Evolutionary conservation across 202 grass and related monocot genomes (phyloP).

Genomic region (Zoysia matrella): DNA sequence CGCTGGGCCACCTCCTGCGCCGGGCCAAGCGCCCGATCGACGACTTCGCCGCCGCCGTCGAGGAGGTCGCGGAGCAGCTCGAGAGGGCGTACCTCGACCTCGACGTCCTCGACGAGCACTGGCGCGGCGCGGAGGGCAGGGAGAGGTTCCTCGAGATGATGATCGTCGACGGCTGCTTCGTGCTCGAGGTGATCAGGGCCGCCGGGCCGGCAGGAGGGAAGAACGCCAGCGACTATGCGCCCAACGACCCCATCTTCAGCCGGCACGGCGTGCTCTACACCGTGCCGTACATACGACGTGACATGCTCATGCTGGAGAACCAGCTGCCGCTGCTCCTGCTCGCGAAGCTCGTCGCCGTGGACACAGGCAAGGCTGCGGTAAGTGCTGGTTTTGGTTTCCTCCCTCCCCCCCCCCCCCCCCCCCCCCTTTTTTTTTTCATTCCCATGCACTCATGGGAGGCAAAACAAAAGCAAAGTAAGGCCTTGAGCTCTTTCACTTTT

Average conservation of each 20-base stretch:
- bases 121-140: not conserved
- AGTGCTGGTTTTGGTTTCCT: not conserved
- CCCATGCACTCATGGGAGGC: no score
- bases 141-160: constrained; percentile 47
- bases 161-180: constrained; percentile 60
- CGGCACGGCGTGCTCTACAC: constrained; percentile 59
- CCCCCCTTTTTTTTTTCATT: no score
- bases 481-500: no score
- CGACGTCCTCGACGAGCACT: constrained; percentile 13
- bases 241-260: constrained; percentile 63
- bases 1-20: constrained; percentile 60
- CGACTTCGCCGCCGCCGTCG: constrained; percentile 40
- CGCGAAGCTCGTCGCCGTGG: constrained; percentile 45
- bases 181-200: constrained; percentile 61
- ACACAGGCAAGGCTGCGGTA: constrained; percentile 43
- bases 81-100: constrained; percentile 47
- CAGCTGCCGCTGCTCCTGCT: constrained; percentile 63
- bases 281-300: constrained; percentile 58
- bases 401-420: no score
- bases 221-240: constrained; percentile 40
- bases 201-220: constrained; percentile 25
- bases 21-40: constrained; percentile 28
- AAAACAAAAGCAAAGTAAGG: no score
- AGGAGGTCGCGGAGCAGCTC: not conserved
- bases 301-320: constrained; percentile 77